Evolutionary conservation across 1,139 yeast genomes (phyloP).

Genomic region (Meyerozyma athensensis): DNA sequence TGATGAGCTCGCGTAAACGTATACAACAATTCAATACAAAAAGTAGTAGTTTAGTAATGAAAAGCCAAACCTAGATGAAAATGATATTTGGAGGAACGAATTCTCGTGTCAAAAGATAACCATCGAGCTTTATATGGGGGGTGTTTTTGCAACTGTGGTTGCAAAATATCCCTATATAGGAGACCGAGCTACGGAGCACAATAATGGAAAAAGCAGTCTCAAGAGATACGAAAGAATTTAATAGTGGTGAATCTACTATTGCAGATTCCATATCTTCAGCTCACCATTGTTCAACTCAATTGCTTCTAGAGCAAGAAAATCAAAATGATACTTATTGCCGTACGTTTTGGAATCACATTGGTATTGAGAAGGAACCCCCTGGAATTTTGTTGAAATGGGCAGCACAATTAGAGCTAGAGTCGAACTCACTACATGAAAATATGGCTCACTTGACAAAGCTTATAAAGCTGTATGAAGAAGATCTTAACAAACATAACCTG

Average conservation of each 20-base stretch:
- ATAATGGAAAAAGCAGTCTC: no score
- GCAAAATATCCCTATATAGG: neutral
- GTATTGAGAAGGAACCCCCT: conserved; percentile 2
- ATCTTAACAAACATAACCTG: neutral
- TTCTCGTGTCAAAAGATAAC: no score
- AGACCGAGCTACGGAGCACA: no score
- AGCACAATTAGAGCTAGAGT: conserved; percentile 29
- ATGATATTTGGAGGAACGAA: no score
- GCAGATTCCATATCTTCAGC: neutral
- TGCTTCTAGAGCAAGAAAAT: neutral
- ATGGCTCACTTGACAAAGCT: neutral
- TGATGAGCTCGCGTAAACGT: neutral
- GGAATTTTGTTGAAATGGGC: conserved; percentile 24
- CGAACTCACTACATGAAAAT: conserved; percentile 9
- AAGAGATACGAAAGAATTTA: neutral
- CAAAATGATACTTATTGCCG: no score
- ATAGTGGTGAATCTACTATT: neutral
- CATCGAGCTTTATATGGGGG: neutral
- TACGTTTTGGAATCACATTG: neutral
- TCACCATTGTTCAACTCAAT: neutral
- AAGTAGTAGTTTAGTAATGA: no score
- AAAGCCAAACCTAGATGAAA: no score
- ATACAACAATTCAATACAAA: no score
- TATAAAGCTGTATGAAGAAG: neutral
- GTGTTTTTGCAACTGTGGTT: neutral